Evolutionary conservation across 306 rosid genomes (phyloP), one percentile per base, ranked within the genome.

Genomic region (Hippophae rhamnoides): DNA sequence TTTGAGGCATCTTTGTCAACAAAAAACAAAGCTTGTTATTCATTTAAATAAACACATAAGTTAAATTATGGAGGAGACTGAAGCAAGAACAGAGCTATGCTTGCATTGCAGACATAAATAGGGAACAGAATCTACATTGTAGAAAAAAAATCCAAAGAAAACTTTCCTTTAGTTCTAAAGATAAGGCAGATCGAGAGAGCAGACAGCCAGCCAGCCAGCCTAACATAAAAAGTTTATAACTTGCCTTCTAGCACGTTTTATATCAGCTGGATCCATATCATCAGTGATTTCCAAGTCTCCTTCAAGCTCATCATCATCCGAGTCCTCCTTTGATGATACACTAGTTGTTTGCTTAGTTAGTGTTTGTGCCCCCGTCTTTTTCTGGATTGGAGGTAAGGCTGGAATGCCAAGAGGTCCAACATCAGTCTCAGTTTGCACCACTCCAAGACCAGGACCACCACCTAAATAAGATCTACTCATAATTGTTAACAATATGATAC

Each of bases 271-370:
- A 77, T 61, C 82, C 81, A 69, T 69, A 56, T 76, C 66, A 54
- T 72, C 84, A 5, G 61, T 61, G 59, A 57, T 81, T 58, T 81
- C 86, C 55, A 74, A 56, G 64, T 81, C 86, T 38, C 78, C 82
- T 25, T 81, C 86, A 52, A 77, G 75, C 0, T 81, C 86, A 72
- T 81, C 86, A 62, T 81, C 86, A 54, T 81, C 86, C 0, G 86
- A 81, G 31, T 81, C 83, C 9, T 81, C 86, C 52, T 74, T 77
- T 11, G 86, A 81, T 12, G 86, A 81, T 74, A 82, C 86, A 50
- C 86, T 81, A 0, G 83, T 74, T 62, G 86, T 53, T 62, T 77
- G 84, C 46, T 38, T 72, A 58, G 65, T 64, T 31, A 31, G 4
- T 31, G 38, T 31, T 57, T 41, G 85, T 27, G 66, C 31, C 44